Percentiles rank a stretch among this genome's conserved stretches.
These are phyloP conservation scores for Trichoderma gracile DNA, from an alignment of 2,329 filamentous ascomycete species.

Conservation along the genomic window DNA sequence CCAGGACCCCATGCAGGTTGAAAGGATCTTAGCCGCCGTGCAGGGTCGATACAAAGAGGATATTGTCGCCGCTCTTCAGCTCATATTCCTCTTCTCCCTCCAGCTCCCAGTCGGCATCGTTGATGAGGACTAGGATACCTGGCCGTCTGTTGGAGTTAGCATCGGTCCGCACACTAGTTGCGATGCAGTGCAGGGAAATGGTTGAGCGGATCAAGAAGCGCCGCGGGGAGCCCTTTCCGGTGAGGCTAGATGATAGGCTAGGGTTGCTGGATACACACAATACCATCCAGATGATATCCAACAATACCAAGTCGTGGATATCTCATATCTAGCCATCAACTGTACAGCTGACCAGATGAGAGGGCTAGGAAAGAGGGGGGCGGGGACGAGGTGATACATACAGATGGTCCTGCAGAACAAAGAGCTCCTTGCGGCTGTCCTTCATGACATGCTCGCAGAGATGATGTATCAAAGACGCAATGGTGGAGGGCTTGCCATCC, in stretches of 20 bases:
- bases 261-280: background rate
- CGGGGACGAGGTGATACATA: conserved; percentile 52
- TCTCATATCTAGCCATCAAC: background rate
- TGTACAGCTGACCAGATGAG: background rate
- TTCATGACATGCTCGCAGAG: conserved; percentile 83
- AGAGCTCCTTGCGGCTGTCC: conserved; percentile 81
- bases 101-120: conserved; percentile 97
- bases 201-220: background rate
- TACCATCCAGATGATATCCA: background rate
- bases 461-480: conserved; percentile 75
- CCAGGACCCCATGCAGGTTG: background rate
- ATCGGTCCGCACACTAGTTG: conserved; percentile 1
- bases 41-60: conserved; percentile 93
- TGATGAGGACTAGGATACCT: conserved; percentile 93
- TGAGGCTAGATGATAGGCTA: background rate
- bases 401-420: conserved; percentile 85
- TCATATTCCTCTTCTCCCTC: conserved; percentile 92
- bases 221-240: background rate
- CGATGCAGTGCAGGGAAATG: background rate
- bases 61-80: conserved; percentile 77
- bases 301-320: background rate
- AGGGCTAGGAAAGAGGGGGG: conserved; percentile 11
- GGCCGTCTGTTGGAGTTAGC: conserved; percentile 65
- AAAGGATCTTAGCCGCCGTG: conserved; percentile 71
- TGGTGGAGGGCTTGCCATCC: conserved; percentile 62